A percentile compares a stretch with the other conserved stretches of the same genome.
Conservation (phyloP, 257 asterid species). For the Nicotiana attenuata region DNA sequence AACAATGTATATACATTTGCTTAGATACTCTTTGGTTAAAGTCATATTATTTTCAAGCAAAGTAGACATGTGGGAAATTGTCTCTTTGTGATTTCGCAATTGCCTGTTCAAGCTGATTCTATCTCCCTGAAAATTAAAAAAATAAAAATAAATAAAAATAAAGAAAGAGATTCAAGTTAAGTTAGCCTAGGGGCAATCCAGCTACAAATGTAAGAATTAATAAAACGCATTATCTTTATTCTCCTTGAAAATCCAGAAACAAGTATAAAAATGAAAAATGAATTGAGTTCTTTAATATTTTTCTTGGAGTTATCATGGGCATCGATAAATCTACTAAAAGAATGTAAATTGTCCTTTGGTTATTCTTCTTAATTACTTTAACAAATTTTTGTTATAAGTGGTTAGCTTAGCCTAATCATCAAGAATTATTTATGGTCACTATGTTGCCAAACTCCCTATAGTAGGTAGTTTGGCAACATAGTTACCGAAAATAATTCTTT, state of each 20-base stretch:
- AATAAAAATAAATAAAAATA: no score
- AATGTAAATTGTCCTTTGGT: background rate
- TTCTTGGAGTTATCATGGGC: no score
- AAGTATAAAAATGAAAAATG: no score
- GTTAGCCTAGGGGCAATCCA: no score
- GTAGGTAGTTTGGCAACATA: background rate
- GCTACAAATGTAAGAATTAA: no score
- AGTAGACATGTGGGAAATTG: slow-evolving; percentile 5
- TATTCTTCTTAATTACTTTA: background rate
- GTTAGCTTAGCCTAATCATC: background rate
- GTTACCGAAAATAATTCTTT: background rate
- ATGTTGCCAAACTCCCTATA: background rate
- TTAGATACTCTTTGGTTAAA: slow-evolving; percentile 28
- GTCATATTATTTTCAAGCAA: slow-evolving; percentile 22
- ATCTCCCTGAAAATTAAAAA: slow-evolving; percentile 14
- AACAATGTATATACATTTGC: slow-evolving; percentile 49
- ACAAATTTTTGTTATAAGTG: background rate
- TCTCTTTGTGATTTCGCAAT: slow-evolving; percentile 13
- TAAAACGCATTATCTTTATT: no score
- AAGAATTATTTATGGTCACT: background rate
- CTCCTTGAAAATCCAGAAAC: no score
- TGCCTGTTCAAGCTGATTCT: slow-evolving; percentile 20
- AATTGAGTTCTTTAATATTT: no score
- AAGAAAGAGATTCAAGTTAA: no score
- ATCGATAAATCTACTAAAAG: no score